Percentiles rank a stretch among this genome's conserved stretches.
phyloP scores from a whole-genome alignment of 139 green algal genomes.

The Trebouxia sp. region DNA sequence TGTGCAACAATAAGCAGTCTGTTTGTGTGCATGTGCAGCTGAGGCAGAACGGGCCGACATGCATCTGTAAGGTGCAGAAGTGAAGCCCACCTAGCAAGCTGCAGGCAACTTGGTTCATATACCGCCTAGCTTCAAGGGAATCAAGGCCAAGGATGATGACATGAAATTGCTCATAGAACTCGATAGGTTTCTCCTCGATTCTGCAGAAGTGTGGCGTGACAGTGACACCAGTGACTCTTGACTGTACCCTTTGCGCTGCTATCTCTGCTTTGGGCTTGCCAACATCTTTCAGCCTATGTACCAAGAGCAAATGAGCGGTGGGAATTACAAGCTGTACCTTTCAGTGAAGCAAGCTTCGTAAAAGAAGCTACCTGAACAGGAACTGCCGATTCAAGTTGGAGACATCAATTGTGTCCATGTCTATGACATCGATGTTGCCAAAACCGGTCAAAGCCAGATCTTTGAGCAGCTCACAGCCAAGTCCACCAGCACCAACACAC shows the following conservation, averaged over 20 bases:
- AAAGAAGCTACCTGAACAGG: slow-evolving; percentile 82
- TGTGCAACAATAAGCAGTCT: background rate
- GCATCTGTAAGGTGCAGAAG: background rate
- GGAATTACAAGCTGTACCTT: background rate
- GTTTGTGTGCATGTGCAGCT: background rate
- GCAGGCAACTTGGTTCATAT: slow-evolving; percentile 98
- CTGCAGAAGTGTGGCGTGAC: slow-evolving; percentile 86
- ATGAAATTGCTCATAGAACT: slow-evolving; percentile 94
- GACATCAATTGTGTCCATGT: slow-evolving; percentile 99
- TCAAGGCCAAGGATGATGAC: slow-evolving; percentile 96
- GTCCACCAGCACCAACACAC: slow-evolving; percentile 68
- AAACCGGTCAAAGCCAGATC: slow-evolving; percentile 96
- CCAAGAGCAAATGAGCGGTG: background rate
- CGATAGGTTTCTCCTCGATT: slow-evolving; percentile 94
- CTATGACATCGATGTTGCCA: slow-evolving; percentile 97
- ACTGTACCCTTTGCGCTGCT: slow-evolving; percentile 83
- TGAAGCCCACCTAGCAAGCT: slow-evolving; percentile 82
- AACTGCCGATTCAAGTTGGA: slow-evolving; percentile 99
- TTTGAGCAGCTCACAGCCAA: slow-evolving; percentile 99
- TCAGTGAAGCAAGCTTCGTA: background rate
- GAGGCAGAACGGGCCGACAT: background rate
- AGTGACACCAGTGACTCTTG: slow-evolving; percentile 76
- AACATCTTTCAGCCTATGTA: slow-evolving; percentile 85
- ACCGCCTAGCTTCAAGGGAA: slow-evolving; percentile 93
- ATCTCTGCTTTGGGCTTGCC: slow-evolving; percentile 93